Percentiles rank a stretch among this genome's conserved stretches.
These are phyloP conservation scores for Leccinum angustisporum DNA, from an alignment of 1,284 basidiomycete genomes.

Conservation along the genomic window DNA sequence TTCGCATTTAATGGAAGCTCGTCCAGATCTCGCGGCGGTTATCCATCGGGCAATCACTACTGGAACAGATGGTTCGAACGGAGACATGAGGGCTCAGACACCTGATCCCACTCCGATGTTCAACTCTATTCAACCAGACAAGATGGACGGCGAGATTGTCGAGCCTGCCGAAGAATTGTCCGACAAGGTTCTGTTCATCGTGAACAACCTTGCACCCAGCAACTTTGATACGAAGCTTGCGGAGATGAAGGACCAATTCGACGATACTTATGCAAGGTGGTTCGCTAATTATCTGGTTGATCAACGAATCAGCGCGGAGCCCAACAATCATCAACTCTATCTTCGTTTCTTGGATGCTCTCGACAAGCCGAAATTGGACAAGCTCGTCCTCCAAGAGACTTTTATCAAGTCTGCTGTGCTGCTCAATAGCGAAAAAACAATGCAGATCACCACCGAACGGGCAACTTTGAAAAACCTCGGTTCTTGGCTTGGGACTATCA, in stretches of 20 bases:
- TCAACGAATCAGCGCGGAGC: constrained; percentile 93
- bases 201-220: constrained; percentile 95
- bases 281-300: constrained; percentile 98
- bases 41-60: constrained; percentile 71
- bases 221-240: constrained; percentile 88
- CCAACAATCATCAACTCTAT: constrained; percentile 96
- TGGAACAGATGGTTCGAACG: constrained; percentile 43
- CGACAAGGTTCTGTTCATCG: constrained; percentile 95
- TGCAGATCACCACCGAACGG: constrained; percentile 84
- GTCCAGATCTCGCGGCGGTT: constrained; percentile 80
- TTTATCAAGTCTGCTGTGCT: constrained; percentile 82
- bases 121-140: constrained; percentile 71
- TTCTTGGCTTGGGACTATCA: constrained; percentile 93
- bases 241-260: constrained; percentile 83
- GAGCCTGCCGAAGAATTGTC: constrained; percentile 85
- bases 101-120: constrained; percentile 60
- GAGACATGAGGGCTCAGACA: constrained; percentile 40
- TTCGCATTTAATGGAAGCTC: constrained; percentile 82
- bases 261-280: constrained; percentile 86
- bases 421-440: constrained; percentile 91
- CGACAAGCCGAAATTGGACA: constrained; percentile 61
- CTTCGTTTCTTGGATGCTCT: constrained; percentile 90
- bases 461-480: constrained; percentile 92
- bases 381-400: constrained; percentile 91
- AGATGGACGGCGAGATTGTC: constrained; percentile 57